Percentiles rank a stretch among this genome's conserved stretches.
Evolutionary conservation across 2,329 filamentous ascomycete species (phyloP).

Genomic region (Trichoderma sp.): DNA sequence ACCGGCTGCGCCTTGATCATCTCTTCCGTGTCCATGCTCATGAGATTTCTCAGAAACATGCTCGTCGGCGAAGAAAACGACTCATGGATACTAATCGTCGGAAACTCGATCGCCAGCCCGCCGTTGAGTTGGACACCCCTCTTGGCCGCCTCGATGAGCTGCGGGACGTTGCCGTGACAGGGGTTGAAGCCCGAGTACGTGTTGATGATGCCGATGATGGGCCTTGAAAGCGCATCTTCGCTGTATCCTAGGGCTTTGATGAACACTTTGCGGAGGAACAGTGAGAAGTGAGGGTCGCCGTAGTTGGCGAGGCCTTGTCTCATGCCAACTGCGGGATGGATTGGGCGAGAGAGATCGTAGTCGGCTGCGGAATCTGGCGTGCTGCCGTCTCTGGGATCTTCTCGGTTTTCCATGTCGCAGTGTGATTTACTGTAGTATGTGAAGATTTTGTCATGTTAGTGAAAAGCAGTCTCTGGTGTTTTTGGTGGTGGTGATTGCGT

Average conservation of each 20-base stretch:
- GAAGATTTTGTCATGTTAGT: background rate
- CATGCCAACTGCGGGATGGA: constrained; percentile 56
- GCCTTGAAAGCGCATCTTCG: constrained; percentile 69
- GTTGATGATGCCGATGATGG: constrained; percentile 75
- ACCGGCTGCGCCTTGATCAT: constrained; percentile 74
- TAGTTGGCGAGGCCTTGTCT: constrained; percentile 68
- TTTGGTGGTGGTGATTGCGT: background rate
- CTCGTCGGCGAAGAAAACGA: constrained; percentile 70
- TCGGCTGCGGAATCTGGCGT: constrained; percentile 46
- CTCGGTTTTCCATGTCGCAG: background rate
- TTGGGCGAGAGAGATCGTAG: constrained; percentile 61
- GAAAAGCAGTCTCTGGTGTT: background rate
- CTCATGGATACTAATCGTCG: constrained; percentile 73
- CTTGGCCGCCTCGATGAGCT: constrained; percentile 71
- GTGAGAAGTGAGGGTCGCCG: constrained; percentile 73
- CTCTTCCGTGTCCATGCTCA: constrained; percentile 81
- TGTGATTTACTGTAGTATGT: rapidly evolving
- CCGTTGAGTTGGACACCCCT: constrained; percentile 68
- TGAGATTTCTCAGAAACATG: constrained; percentile 74
- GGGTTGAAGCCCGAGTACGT: constrained; percentile 74
- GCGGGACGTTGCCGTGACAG: constrained; percentile 71
- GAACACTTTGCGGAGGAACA: constrained; percentile 75
- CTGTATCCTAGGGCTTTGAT: constrained; percentile 76
- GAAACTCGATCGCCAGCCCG: constrained; percentile 71
- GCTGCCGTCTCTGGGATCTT: background rate